phyloP scores from a whole-genome alignment of 176 grass and related monocot genomes.

The Carex scoparia region DNA sequence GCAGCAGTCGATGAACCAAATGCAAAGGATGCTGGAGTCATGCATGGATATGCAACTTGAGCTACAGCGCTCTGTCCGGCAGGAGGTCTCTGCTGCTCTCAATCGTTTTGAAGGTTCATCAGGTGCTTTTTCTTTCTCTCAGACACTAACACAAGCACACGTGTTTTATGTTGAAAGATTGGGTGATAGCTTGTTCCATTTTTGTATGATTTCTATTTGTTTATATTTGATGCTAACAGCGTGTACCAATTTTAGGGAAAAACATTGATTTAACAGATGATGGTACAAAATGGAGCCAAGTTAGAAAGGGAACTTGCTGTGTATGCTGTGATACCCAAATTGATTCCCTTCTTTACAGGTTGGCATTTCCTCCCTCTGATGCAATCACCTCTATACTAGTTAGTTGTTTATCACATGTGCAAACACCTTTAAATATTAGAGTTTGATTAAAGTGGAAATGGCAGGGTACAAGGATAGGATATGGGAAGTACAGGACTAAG shows the following conservation, averaged over 20 bases:
- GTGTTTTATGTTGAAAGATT: neutral
- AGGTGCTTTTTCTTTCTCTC: conserved; percentile 34
- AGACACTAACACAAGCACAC: neutral
- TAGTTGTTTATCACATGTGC: no score
- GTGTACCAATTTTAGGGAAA: conserved; percentile 27
- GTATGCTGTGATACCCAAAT: conserved; percentile 91
- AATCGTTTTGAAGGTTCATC: conserved; percentile 53
- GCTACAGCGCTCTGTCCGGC: conserved; percentile 82
- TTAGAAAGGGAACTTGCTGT: conserved; percentile 87
- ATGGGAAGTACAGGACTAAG: neutral
- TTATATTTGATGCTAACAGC: neutral
- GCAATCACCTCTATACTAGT: neutral
- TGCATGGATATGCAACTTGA: conserved; percentile 99
- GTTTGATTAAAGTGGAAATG: neutral
- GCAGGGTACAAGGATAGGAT: neutral
- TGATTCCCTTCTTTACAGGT: conserved; percentile 96
- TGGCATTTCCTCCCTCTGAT: neutral
- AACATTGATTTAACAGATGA: conserved; percentile 43
- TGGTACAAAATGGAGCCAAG: conserved; percentile 91
- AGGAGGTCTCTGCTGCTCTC: conserved; percentile 96
- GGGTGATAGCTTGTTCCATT: neutral
- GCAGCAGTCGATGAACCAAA: conserved; percentile 87
- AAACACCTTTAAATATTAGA: neutral
- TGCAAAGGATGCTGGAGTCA: conserved; percentile 88
- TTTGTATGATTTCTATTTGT: conserved; percentile 11